Evolutionary conservation across 192 early-diverging fungal genomes (phyloP), one percentile per base, ranked within the genome.

Genomic region (Podila clonocystis): DNA sequence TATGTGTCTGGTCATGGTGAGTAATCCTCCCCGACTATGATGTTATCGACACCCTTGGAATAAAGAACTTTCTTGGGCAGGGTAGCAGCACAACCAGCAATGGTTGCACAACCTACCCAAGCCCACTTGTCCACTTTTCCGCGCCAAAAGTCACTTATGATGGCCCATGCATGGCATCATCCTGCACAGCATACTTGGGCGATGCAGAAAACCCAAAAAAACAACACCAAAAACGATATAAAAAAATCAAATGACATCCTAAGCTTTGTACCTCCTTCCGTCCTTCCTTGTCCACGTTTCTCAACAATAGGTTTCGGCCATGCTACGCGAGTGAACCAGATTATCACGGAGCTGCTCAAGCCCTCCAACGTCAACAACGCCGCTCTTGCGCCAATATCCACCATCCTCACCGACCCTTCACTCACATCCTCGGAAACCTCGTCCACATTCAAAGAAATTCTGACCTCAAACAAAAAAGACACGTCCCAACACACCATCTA

Each of bases 311-410:
- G 87, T 29, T 89, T 83, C 82, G 87, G 87, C 26, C 87, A 89
- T 82, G 87, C 87, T 50, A 89, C 87, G 12, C 71, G 87, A 63
- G 87, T 85, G 29, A 85, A 85, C 65, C 87, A 89, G 73, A 75
- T 89, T 63, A 85, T 87, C 28, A 67, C 77, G 15, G 86, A 89
- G 38, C 73, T 89, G 34, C 49, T 87, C 9, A 70, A 33, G 58
- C 45, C 68, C 5, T 48, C 58, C 30, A 61, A 31, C 13, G 12
- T 5, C 58, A 60, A 5, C 29, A 65, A 20, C 41, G 30, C 38
- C 19, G 33, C 24, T 0, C 33, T 33, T 5, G 59, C 59, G 13
- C 26, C 59, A 61, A 20, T 61, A 12, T 61, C 59, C 17, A 61
- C 59, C 30, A 30, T 33, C 15, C 26, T 61, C 30, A 28, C 59